Evolutionary conservation across 208 protist species (phyloP).

Genomic region (Polymyxa betae): DNA sequence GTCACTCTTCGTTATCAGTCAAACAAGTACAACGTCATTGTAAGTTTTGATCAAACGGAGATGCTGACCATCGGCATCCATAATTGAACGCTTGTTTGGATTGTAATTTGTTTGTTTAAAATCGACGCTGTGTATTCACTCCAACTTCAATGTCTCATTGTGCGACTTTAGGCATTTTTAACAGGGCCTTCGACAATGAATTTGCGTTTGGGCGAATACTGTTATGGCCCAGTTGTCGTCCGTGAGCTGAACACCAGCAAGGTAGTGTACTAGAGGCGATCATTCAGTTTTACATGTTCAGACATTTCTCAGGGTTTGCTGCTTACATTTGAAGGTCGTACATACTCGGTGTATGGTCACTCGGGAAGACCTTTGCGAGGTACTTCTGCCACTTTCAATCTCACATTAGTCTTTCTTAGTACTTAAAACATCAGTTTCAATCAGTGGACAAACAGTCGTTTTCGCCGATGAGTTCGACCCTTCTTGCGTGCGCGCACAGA

Average conservation of each 20-base stretch:
- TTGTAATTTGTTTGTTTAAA: too few relatives aligned
- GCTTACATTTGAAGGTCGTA: background rate
- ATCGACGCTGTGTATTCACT: too few relatives aligned
- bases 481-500: constrained; percentile 36
- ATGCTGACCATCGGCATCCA: too few relatives aligned
- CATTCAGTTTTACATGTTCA: background rate
- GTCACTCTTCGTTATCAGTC: background rate
- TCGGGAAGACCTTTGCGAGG: background rate
- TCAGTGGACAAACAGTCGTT: constrained; percentile 10
- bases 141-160: background rate
- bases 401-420: background rate
- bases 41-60: too few relatives aligned
- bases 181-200: background rate
- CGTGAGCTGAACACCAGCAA: constrained; percentile 8
- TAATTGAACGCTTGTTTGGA: too few relatives aligned
- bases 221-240: background rate
- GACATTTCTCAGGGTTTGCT: background rate
- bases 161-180: background rate
- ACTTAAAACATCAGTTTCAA: background rate
- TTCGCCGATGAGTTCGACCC: constrained; percentile 48
- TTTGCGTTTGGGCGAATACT: background rate
- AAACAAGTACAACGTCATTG: background rate
- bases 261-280: background rate
- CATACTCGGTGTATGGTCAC: constrained; percentile 13
- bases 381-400: background rate